Evolutionary conservation across 176 grass and related monocot species (phyloP), one percentile per base, ranked within the genome.

Genomic region (Ampelocalamus luodianensis): DNA sequence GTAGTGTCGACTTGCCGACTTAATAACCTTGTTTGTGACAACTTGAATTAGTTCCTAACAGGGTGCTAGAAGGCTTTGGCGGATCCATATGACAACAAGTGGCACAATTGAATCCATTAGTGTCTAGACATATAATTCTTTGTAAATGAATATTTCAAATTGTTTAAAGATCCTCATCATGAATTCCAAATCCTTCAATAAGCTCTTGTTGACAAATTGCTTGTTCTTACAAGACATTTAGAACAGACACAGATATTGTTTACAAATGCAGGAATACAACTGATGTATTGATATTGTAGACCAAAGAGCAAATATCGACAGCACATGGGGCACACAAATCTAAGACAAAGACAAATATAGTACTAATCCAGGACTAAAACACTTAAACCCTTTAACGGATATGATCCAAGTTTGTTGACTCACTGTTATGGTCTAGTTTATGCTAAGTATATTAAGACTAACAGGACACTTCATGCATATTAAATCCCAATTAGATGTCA

Each of bases 341-440:
- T 36, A 51, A 16, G 20, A 4, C 26, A 63, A 54, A 51, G 24
- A 51, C 8, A 42, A 42, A 81, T 86, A 24, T 40, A 43, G 34
- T 54, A 81, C 37, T 55, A 40, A 65, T 32, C 43, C 36, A 16
- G 40, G 61, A 66, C 15, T 34, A 43, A 58, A 38, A 77, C 32
- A n/a, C 39, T 61, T 61, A 10, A 42, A 61, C 13, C 8, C 36
- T 61, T 77, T 23, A 76, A 76, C 73, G 18, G 32, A 23, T 39
- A 77, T 14, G 3, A 81, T 68, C 48, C 46, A 68, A 68, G 64
- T 20, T 54, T 68, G 20, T 40, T 38, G 42, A 6, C 62, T 65
- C 9, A 78, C 37, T 71, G 34, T 44, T 82, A 59, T 29, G 15
- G 27, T 60, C 24, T 58, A 71, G 10, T 71, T 60, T 71, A 58